A percentile compares a stretch with the other conserved stretches of the same genome.
These are phyloP conservation scores for Podila epigama DNA, from an alignment of 192 early-diverging fungal species.

Conservation along the genomic window DNA sequence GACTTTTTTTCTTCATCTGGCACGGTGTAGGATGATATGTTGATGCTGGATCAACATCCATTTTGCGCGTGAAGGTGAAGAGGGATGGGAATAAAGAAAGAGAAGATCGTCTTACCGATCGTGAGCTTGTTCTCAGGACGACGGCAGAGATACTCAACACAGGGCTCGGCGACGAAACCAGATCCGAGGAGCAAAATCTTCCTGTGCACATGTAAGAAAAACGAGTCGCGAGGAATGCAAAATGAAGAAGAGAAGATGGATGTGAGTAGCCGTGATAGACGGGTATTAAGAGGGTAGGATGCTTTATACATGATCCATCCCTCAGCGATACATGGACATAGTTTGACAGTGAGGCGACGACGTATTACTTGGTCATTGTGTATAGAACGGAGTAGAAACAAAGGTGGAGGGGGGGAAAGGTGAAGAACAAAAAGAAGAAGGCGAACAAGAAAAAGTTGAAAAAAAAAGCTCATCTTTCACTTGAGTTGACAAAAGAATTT, in stretches of 20 bases:
- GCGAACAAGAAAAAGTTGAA: neutral
- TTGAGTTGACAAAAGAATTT: neutral
- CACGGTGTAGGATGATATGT: too few species aligned
- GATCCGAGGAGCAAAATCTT: slow-evolving; percentile 96
- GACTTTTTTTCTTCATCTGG: too few species aligned
- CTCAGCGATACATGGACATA: too few species aligned
- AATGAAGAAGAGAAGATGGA: neutral
- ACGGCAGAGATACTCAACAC: slow-evolving; percentile 91
- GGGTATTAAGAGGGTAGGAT: neutral
- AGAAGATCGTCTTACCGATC: slow-evolving; percentile 68
- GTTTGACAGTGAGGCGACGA: too few species aligned
- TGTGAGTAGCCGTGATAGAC: neutral
- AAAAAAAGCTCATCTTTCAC: neutral
- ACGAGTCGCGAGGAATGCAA: neutral
- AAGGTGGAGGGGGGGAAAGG: neutral
- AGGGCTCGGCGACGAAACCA: slow-evolving; percentile 97
- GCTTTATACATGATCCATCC: too few species aligned
- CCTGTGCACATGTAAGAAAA: slow-evolving; percentile 37
- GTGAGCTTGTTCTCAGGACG: slow-evolving; percentile 89
- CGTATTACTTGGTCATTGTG: slow-evolving; percentile 41
- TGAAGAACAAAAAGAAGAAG: neutral
- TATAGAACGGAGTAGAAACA: neutral
- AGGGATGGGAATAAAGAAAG: neutral
- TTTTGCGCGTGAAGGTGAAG: neutral
- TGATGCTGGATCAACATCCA: neutral